A percentile compares a stretch with the other conserved stretches of the same genome.
These are phyloP conservation scores for Globisporangium cystogenes DNA, from an alignment of 352 stramenopile species.

Conservation along the genomic window DNA sequence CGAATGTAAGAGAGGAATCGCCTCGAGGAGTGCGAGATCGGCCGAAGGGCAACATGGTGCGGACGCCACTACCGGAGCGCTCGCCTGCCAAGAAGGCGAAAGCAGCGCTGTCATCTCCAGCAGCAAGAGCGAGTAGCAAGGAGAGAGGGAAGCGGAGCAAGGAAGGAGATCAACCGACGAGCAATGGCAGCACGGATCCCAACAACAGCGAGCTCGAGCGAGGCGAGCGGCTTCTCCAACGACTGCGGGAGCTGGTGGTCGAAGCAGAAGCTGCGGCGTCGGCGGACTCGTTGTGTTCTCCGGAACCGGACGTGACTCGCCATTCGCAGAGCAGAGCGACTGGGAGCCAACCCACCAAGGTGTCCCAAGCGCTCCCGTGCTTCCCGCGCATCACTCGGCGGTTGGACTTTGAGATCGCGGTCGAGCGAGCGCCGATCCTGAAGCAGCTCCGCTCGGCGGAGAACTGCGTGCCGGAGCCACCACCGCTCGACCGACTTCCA, in stretches of 20 bases:
- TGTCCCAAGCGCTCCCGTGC: conserved; percentile 11
- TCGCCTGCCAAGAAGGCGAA: background rate
- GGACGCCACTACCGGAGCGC: background rate
- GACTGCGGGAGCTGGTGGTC: conserved; percentile 22
- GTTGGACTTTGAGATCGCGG: conserved; percentile 34
- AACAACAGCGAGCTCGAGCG: conserved; percentile 18
- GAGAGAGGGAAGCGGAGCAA: conserved; percentile 5
- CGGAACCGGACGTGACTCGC: conserved; percentile 10
- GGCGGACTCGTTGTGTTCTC: conserved; percentile 19
- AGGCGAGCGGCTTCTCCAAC: conserved; percentile 27
- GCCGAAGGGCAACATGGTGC: background rate
- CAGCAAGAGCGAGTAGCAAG: conserved; percentile 3
- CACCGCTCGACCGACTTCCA: conserved; percentile 1
- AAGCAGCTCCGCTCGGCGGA: conserved; percentile 1
- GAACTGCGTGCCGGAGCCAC: conserved; percentile 27
- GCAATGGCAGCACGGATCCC: conserved; percentile 3
- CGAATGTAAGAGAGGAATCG: background rate
- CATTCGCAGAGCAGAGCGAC: conserved; percentile 2
- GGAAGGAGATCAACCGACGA: background rate
- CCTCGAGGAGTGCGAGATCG: background rate
- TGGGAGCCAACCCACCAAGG: conserved; percentile 11
- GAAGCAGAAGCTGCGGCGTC: conserved; percentile 16
- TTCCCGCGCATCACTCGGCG: conserved; percentile 33
- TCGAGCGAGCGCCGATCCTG: background rate
- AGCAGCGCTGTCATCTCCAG: conserved; percentile 5